A percentile compares a stretch with the other conserved stretches of the same genome.
Evolutionary conservation across 1,139 yeast species (phyloP).

Genomic region (Debaryomyces coudertii): DNA sequence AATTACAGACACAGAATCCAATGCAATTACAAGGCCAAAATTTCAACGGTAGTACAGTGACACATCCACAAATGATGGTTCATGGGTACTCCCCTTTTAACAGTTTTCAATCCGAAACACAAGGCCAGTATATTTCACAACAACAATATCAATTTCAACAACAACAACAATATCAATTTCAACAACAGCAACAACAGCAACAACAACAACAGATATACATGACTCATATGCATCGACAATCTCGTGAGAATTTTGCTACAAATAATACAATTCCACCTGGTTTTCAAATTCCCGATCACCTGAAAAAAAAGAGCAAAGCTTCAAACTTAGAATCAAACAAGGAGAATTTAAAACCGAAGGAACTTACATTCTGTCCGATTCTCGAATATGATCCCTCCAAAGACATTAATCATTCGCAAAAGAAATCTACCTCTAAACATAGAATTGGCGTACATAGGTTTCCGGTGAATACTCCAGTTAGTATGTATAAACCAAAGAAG

Average conservation of each 20-base stretch:
- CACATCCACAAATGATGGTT: conserved; percentile 26
- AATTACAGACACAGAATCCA: conserved; percentile 3
- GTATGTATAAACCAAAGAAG: conserved; percentile 41
- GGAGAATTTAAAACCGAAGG: conserved; percentile 29
- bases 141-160: conserved; percentile 15
- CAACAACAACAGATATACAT: conserved; percentile 15
- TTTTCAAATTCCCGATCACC: not conserved
- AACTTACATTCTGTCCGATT: conserved; percentile 46
- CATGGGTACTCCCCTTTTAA: conserved; percentile 27
- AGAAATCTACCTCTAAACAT: conserved; percentile 20
- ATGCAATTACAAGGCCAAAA: not conserved
- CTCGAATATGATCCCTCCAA: conserved; percentile 47
- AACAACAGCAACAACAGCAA: conserved; percentile 15
- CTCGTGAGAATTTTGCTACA: conserved; percentile 7
- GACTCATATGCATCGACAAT: conserved; percentile 13
- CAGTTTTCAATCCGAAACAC: conserved; percentile 23
- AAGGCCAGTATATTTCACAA: conserved; percentile 17
- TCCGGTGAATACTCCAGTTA: conserved; percentile 37
- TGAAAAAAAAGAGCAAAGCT: conserved; percentile 3
- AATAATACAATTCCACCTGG: not conserved
- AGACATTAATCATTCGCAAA: conserved; percentile 24
- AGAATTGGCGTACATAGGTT: conserved; percentile 32
- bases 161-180: conserved; percentile 10
- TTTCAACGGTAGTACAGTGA: not conserved
- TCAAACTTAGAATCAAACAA: conserved; percentile 17